phyloP scores from a whole-genome alignment of 208 protist genomes.

The Wallacemonas sp. region DNA sequence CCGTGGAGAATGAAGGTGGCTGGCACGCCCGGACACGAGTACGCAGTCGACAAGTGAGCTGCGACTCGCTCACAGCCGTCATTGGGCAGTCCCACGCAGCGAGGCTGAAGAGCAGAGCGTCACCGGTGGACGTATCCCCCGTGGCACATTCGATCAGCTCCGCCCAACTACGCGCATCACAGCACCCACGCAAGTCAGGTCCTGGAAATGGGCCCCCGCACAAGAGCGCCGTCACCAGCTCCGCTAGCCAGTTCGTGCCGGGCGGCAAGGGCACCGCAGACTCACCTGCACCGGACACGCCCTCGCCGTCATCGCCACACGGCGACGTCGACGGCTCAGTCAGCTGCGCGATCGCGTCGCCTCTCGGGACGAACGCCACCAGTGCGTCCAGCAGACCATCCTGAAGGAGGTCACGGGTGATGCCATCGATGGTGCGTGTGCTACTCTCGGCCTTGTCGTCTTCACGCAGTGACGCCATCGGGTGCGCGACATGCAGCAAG shows the following conservation, averaged over 20 bases:
- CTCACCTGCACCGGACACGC: no score
- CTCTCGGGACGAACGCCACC: neutral
- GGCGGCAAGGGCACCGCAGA: no score
- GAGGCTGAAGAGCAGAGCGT: neutral
- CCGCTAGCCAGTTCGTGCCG: no score
- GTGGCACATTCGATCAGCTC: neutral
- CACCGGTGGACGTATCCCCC: neutral
- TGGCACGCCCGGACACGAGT: neutral
- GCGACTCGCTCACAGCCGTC: neutral
- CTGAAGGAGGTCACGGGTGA: neutral
- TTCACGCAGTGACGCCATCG: no score
- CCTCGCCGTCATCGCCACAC: no score
- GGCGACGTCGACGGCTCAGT: neutral
- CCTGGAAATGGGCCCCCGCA: no score
- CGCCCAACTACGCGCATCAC: neutral
- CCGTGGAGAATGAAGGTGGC: no score
- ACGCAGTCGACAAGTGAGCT: neutral
- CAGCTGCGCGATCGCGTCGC: neutral
- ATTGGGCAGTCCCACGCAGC: neutral
- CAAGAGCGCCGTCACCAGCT: neutral
- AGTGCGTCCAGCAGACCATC: neutral
- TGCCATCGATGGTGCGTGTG: neutral
- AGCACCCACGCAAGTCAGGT: no score
- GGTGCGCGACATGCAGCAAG: neutral
- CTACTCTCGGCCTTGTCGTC: neutral